Evolutionary conservation across 2,329 filamentous ascomycete species (phyloP).

Genomic region (Scortechinia acanthostroma): DNA sequence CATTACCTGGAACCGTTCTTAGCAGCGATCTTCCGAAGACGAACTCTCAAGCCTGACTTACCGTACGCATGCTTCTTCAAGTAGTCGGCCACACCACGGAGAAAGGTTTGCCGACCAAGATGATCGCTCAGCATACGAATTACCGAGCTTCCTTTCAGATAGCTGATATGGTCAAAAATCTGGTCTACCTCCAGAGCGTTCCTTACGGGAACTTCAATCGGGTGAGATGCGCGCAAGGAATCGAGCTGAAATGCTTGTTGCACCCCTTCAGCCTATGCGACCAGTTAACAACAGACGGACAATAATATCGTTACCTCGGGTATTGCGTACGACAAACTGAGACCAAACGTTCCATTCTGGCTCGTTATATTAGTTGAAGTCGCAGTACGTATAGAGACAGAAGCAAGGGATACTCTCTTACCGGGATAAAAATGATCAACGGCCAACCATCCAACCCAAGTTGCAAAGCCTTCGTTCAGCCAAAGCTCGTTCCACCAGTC

Average conservation of each 20-base stretch:
- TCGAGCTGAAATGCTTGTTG: constrained; percentile 88
- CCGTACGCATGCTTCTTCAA: constrained; percentile 81
- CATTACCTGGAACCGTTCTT: constrained; percentile 39
- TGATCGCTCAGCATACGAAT: constrained; percentile 94
- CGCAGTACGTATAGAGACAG: background rate
- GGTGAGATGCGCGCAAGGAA: constrained; percentile 82
- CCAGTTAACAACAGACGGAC: background rate
- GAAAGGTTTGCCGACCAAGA: constrained; percentile 79
- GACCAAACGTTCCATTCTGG: constrained; percentile 92
- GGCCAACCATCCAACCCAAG: constrained; percentile 81
- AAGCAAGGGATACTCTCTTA: too few relatives aligned
- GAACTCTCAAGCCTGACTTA: constrained; percentile 5
- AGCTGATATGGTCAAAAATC: constrained; percentile 95
- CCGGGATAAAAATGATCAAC: constrained; percentile 73
- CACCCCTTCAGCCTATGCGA: constrained; percentile 58
- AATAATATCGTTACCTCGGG: background rate
- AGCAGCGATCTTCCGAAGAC: background rate
- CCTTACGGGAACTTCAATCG: constrained; percentile 89
- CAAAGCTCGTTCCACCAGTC: constrained; percentile 93
- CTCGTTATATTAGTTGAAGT: background rate
- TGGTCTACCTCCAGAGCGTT: constrained; percentile 95
- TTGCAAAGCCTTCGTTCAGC: constrained; percentile 95
- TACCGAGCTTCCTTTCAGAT: constrained; percentile 90
- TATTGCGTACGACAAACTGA: constrained; percentile 70
- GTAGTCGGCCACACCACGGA: constrained; percentile 84